Base-by-base conservation (phyloP, 768 basidiomycete genomes). In the Pulveroboletus sp. region DNA sequence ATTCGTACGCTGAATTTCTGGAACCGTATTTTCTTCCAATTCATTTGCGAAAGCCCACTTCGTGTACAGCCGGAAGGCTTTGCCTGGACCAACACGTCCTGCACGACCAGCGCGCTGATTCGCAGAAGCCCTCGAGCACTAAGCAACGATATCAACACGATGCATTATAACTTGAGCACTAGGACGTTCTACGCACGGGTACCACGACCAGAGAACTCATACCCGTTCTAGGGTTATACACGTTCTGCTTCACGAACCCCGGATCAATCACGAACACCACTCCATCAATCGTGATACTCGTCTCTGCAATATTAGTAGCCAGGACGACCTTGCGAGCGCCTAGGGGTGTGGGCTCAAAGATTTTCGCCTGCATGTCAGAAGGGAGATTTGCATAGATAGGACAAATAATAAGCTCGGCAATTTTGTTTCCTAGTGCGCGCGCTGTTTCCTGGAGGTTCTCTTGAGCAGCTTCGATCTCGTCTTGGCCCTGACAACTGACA, bases 191-290 rank as follows among this genome's bases (percentile, higher is more conserved):
- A 78, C 87, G 70, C 54, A 94, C 91, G 0, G 96, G 96, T 45
- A 97, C 94, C 31, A 99, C 93, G 12, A 93, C 83, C 12, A 99
- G 76, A 1, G 93, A 95, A 9, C 92, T 93, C 96, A 99, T 99
- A 12, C 96, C 95, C 39, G 96, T 96, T 62, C 94, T 80, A 2
- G 96, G 96, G 69, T 99, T 99, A 66, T 96, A 99, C 36, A 93
- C 88, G 67, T 99, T 98, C 66, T 99, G 96, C 74, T 99, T 99
- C 59, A 98, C 95, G 62, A 98, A 97, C 11, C 96, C 96, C 3
- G 96, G 96, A 66, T 99, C 96, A 57, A 99, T 98, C 36, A 99
- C 96, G 67, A 96, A 99, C 2, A 98, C 95, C 6, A 99, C 96
- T 27, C 96, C 96, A 47, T 98, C 96, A 58, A 99, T 99, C 8